Base-by-base conservation (phyloP, 768 basidiomycete species). In the Saitozyma podzolica region DNA sequence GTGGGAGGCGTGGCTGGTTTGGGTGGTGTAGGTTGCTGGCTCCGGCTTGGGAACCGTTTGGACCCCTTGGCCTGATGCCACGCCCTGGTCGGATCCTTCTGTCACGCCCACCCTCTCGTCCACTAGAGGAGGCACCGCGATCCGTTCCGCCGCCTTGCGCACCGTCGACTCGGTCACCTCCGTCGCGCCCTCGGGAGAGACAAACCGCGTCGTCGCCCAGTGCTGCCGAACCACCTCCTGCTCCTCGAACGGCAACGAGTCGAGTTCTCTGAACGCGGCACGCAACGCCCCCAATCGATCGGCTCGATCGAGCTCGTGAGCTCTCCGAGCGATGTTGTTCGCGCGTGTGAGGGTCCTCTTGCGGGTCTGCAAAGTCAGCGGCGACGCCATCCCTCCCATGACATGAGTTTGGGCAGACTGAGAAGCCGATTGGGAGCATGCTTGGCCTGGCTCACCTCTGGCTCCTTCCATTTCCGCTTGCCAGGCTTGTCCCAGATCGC, bases 401-500 rank as follows among this genome's bases (percentile, higher is more conserved):
- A 3, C 29, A 13, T 7, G n/a, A 37, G 29, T 53, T 37, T 37
- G 14, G 29, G 13, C 3, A 37, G 20, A 42, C 41, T 56, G 41
- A 37, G 14, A 10, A 5, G 10, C 16, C 37, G 8, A 17, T 3
- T 29, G 6, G 8, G 37, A 40, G 41, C 37, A 4, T n/a, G n/a
- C n/a, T 0, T 19, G 20, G 20, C 14, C 40, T 19, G 53, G 50
- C 62, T 41, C 48, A 75, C 75, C 59, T 77, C 78, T n/a, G 65
- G 58, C 9, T 66, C 69, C 61, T 79, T 79, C 78, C 78, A 79
- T 42, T 62, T 67, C 56, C 78, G 58, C 6, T 56, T 43, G 0
- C 78, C 78, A 45, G 69, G 61, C 51, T 74, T 62, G 61, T 79
- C 78, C 69, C 72, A 79, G 0, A 79, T 64, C 4, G 72, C 72